Percentiles rank a stretch among this genome's conserved stretches.
phyloP scores from a whole-genome alignment of 345 rosid genomes.

The Melaleuca quinquenervia region DNA sequence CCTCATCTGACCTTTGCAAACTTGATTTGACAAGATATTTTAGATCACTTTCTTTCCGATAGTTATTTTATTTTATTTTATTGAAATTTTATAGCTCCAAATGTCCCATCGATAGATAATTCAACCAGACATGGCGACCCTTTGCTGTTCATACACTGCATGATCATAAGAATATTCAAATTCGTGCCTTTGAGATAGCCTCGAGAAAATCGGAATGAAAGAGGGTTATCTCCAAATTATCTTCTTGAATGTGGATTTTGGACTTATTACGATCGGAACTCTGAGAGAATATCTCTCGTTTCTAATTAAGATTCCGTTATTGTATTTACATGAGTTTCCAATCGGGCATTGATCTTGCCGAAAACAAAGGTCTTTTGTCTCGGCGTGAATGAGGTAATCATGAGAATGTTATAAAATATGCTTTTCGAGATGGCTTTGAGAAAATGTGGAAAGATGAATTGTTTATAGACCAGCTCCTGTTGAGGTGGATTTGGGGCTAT shows the following conservation, averaged over 20 bases:
- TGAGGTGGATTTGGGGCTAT: too few species aligned
- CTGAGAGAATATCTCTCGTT: background rate
- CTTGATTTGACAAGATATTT: background rate
- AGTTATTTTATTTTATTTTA: background rate
- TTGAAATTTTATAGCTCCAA: background rate
- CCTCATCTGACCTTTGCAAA: background rate
- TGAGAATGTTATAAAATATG: background rate
- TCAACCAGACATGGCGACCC: background rate
- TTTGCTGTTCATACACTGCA: background rate
- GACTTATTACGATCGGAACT: background rate
- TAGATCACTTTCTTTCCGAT: background rate
- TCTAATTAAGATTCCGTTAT: background rate
- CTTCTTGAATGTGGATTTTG: background rate
- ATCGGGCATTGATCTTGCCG: background rate
- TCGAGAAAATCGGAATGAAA: background rate
- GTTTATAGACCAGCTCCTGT: background rate
- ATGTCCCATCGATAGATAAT: background rate
- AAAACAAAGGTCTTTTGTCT: background rate
- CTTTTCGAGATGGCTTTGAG: background rate
- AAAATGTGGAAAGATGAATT: background rate
- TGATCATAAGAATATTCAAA: background rate
- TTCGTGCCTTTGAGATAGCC: background rate
- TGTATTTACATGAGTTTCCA: background rate
- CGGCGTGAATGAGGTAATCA: too few species aligned
- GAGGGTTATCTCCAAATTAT: background rate